Evolutionary conservation across 192 early-diverging fungal species (phyloP), one percentile per base, ranked within the genome.

Genomic region (Chytriomyces sp.): DNA sequence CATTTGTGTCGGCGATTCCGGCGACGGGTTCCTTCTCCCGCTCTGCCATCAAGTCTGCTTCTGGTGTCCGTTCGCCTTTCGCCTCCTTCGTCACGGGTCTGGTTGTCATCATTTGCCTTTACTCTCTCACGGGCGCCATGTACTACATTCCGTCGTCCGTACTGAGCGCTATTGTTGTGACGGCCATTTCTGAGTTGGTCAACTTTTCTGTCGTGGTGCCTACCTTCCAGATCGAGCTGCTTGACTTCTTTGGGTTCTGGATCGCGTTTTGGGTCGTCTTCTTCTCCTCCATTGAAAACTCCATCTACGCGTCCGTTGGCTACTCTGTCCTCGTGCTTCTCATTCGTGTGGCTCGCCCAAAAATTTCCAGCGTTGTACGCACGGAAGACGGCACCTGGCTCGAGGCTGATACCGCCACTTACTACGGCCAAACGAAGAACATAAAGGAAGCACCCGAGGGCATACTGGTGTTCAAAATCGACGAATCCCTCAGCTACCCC

Each of bases 21-120:
- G 86, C 92, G 0, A 96, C 96, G 12, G 96, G 94, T 39, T 94
- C 93, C 6, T 96, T 98, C 82, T 94, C 93, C 14, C 90, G 96
- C 41, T 91, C 92, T 1, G 94, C 94, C 58, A 88, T 98, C 78
- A 96, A 94, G 80, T 85, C 92, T 70, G 88, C 90, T 74, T 92
- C 93, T 8, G 96, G 96, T 25, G 90, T 91, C 38, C 83, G 89
- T 44, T 90, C 93, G 6, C 94, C 94, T 5, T 74, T 93, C 22
- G 89, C 91, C 22, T 90, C 89, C 39, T 75, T 93, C 57, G 84
- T 94, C 80, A 92, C 92, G 17, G 92, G 87, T 38, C 68, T 80
- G 5, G 85, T 94, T 19, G 93, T 98, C 25, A 78, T 98, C 1
- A 72, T 98, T 32, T 89, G 92, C 32, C 80, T 98, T 34, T 94